Evolutionary conservation across 73 alveolate genomes (phyloP).

Genomic region (Paraurostyla sp.): DNA sequence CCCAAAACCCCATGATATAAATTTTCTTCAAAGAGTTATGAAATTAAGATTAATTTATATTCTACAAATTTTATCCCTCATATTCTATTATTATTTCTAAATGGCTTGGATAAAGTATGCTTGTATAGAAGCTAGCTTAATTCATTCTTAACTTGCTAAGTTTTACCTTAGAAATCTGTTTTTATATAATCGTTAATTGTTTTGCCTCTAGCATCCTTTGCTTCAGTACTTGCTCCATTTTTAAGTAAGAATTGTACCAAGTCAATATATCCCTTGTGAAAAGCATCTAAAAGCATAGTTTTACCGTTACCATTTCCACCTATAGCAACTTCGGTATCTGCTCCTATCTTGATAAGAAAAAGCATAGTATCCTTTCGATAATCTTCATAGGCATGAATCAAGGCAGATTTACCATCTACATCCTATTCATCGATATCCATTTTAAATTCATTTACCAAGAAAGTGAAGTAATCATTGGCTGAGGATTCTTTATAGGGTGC

Average conservation of each 20-base stretch:
- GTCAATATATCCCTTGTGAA: slow-evolving; percentile 48
- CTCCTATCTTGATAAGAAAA: slow-evolving; percentile 23
- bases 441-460: slow-evolving; percentile 27
- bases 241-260: slow-evolving; percentile 6
- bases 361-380: not conserved
- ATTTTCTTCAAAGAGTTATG: too few relatives aligned
- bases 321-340: slow-evolving; percentile 28
- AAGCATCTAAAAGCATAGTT: slow-evolving; percentile 55
- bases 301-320: slow-evolving; percentile 1
- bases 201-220: slow-evolving; percentile 33
- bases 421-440: slow-evolving; percentile 49
- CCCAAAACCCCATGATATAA: too few relatives aligned
- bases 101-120: slow-evolving; percentile 41
- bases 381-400: slow-evolving; percentile 49
- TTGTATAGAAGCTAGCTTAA: slow-evolving; percentile 18
- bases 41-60: not conserved
- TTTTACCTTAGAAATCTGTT: slow-evolving; percentile 37
- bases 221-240: slow-evolving; percentile 44
- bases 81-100: too few relatives aligned
- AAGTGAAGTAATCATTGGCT: slow-evolving; percentile 27
- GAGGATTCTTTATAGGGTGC: not conserved
- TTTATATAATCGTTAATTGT: slow-evolving; percentile 40
- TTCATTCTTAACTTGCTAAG: slow-evolving; percentile 9
- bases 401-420: slow-evolving; percentile 53
- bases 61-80: not conserved